Conservation (phyloP, 805 yeast genomes). For the Lipomyces lipofer region DNA sequence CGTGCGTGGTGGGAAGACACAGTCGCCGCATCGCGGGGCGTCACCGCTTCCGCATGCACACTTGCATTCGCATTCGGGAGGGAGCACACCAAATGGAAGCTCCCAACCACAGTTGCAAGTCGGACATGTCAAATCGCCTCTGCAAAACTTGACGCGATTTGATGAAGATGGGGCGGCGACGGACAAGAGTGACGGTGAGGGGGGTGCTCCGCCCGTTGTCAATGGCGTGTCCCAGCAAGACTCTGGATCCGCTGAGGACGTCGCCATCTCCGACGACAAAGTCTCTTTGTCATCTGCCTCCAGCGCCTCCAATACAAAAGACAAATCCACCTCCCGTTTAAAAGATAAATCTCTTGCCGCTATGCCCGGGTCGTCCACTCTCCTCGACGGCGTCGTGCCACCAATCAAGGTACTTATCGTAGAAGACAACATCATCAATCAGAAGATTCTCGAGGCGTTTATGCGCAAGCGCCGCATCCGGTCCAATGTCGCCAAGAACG, state of each 20-base stretch:
- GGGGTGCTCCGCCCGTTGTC: not conserved
- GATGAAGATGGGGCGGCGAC: not conserved
- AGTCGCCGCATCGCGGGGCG: slow-evolving; percentile 13
- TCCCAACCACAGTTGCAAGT: not conserved
- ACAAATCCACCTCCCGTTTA: not conserved
- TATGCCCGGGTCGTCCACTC: slow-evolving; percentile 7
- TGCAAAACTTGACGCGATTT: slow-evolving; percentile 9
- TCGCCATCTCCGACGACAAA: not conserved
- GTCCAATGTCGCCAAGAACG: slow-evolving; percentile 85
- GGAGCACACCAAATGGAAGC: not conserved
- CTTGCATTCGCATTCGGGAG: slow-evolving; percentile 1
- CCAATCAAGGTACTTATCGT: slow-evolving; percentile 89
- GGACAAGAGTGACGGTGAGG: not conserved
- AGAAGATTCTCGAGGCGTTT: slow-evolving; percentile 85
- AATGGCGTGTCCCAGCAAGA: not conserved
- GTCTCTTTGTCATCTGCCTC: not conserved
- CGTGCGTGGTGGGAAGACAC: slow-evolving; percentile 3
- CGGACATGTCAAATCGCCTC: slow-evolving; percentile 16
- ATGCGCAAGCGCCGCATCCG: slow-evolving; percentile 81
- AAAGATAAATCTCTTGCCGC: slow-evolving; percentile 5
- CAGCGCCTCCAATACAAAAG: not conserved
- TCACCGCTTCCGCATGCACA: not conserved
- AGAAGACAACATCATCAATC: slow-evolving; percentile 94
- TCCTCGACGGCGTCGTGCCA: slow-evolving; percentile 65
- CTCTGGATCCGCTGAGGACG: not conserved